These are phyloP conservation scores for Phylloporus arenicola DNA, from an alignment of 768 basidiomycete species.

Conservation along the genomic window DNA sequence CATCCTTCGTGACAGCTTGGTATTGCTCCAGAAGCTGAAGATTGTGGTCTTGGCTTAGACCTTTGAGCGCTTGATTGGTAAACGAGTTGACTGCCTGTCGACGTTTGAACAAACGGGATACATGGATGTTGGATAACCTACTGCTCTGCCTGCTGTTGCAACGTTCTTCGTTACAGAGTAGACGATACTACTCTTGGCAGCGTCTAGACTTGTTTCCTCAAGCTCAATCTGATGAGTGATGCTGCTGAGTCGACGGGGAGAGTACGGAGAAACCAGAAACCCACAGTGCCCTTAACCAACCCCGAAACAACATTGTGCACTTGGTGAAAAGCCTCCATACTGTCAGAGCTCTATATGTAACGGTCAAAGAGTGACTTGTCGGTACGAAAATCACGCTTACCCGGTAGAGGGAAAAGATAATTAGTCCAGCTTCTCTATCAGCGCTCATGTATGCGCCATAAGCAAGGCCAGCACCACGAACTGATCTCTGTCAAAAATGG, in stretches of 20 bases:
- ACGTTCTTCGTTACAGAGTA: conserved; percentile 76
- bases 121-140: conserved; percentile 35
- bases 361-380: not conserved
- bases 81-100: conserved; percentile 76
- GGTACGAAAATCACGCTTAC: conserved; percentile 36
- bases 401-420: conserved; percentile 75
- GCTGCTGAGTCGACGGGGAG: not conserved
- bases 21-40: conserved; percentile 73
- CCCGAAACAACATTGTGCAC: conserved; percentile 73
- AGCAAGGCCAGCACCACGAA: conserved; percentile 91
- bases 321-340: conserved; percentile 73
- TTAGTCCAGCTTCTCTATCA: conserved; percentile 73
- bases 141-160: conserved; percentile 83
- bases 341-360: conserved; percentile 66
- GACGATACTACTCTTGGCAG: conserved; percentile 89
- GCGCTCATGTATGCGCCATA: conserved; percentile 79
- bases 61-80: conserved; percentile 86
- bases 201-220: conserved; percentile 76
- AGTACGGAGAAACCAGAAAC: conserved; percentile 35
- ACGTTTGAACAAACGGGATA: conserved; percentile 6
- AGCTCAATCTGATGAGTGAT: conserved; percentile 57
- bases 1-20: conserved; percentile 72
- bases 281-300: conserved; percentile 77
- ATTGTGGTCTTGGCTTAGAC: conserved; percentile 68
- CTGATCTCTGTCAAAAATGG: conserved; percentile 56